These are phyloP conservation scores for Tothia fuscella DNA, from an alignment of 2,329 filamentous ascomycete species.

Conservation along the genomic window DNA sequence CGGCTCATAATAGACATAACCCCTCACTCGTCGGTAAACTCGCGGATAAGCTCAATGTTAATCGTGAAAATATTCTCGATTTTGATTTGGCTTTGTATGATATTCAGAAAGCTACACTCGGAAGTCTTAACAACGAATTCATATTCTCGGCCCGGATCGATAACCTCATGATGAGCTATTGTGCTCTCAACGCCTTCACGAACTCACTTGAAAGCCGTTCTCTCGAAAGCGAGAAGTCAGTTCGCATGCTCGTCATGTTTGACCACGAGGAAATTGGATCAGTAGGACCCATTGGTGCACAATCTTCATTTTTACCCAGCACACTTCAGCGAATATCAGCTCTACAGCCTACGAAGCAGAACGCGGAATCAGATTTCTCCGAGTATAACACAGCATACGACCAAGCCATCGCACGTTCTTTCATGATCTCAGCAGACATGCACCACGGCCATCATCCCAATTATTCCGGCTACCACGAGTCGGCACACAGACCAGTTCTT, in stretches of 20 bases:
- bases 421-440: slow-evolving; percentile 95
- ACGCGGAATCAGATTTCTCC: slow-evolving; percentile 30
- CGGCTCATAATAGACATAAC: slow-evolving; percentile 60
- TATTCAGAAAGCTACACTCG: slow-evolving; percentile 79
- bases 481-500: slow-evolving; percentile 81
- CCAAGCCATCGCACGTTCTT: slow-evolving; percentile 79
- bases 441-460: slow-evolving; percentile 93
- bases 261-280: slow-evolving; percentile 97
- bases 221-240: slow-evolving; percentile 64
- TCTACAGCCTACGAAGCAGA: slow-evolving; percentile 41
- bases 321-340: slow-evolving; percentile 79
- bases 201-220: slow-evolving; percentile 54
- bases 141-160: slow-evolving; percentile 93
- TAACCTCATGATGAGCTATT: slow-evolving; percentile 94
- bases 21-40: slow-evolving; percentile 75
- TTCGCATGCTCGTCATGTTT: slow-evolving; percentile 87
- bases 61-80: slow-evolving; percentile 67
- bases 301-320: slow-evolving; percentile 80
- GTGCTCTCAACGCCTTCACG: slow-evolving; percentile 74
- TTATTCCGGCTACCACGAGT: slow-evolving; percentile 82
- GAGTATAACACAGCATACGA: slow-evolving; percentile 67
- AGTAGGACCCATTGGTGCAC: slow-evolving; percentile 79
- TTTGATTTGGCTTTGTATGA: slow-evolving; percentile 95
- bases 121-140: slow-evolving; percentile 84
- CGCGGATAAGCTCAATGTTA: slow-evolving; percentile 62